phyloP scores from a whole-genome alignment of 2,329 filamentous ascomycete species.

The Alternaria arborescens region DNA sequence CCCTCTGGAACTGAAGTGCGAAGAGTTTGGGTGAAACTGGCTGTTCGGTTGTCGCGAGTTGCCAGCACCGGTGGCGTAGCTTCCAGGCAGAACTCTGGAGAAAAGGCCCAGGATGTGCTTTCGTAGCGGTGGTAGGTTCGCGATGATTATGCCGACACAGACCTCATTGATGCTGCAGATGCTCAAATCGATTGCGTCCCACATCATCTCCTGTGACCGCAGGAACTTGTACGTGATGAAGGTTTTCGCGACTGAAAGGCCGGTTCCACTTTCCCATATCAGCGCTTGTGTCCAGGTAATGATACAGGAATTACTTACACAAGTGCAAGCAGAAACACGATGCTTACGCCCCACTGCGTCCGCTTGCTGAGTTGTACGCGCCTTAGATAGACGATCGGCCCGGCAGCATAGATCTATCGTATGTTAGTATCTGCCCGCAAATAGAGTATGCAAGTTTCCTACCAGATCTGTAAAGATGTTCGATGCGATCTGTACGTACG shows the following conservation, averaged over 20 bases:
- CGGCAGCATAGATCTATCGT: conserved; percentile 18
- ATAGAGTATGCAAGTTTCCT: not conserved
- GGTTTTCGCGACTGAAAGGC: conserved; percentile 15
- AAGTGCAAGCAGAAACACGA: conserved; percentile 20
- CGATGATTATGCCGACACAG: conserved; percentile 23
- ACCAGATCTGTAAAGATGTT: conserved; percentile 23
- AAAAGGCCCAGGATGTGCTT: conserved; percentile 8
- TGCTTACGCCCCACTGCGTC: conserved; percentile 18
- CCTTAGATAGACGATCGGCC: conserved; percentile 18
- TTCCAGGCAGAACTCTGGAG: not conserved
- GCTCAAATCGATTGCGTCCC: conserved; percentile 18
- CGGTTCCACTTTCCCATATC: conserved; percentile 7
- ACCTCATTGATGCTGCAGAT: conserved; percentile 26
- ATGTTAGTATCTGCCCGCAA: not conserved
- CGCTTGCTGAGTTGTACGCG: conserved; percentile 17
- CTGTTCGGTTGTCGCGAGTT: not conserved
- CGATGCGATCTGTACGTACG: conserved; percentile 19
- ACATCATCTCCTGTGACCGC: conserved; percentile 15
- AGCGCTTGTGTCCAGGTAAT: not conserved
- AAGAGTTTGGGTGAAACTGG: not conserved
- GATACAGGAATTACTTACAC: conserved; percentile 11
- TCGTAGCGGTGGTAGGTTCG: conserved; percentile 24
- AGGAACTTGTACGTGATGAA: conserved; percentile 12
- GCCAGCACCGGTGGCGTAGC: conserved; percentile 1
- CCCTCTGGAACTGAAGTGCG: not conserved